Evolutionary conservation across 2,329 filamentous ascomycete genomes (phyloP).

Genomic region (Arthroderma uncinatum): DNA sequence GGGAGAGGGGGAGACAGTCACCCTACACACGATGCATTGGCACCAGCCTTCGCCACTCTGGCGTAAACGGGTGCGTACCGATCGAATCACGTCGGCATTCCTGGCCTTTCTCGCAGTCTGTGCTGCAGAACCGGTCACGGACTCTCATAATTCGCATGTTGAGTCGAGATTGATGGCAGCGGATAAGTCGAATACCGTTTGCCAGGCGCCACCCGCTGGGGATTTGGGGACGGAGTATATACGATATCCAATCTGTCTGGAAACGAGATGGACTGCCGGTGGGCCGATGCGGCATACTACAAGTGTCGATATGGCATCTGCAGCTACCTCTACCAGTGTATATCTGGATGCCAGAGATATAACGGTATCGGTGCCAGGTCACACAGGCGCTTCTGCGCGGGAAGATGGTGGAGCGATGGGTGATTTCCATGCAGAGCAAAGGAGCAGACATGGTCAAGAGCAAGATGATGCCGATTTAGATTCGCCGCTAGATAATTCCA

Average conservation of each 20-base stretch:
- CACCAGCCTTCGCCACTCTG: not conserved
- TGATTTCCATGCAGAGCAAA: not conserved
- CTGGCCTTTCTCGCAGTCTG: conserved; percentile 7
- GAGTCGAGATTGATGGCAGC: conserved; percentile 9
- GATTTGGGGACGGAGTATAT: conserved; percentile 18
- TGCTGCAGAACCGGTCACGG: not conserved
- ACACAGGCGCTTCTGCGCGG: not conserved
- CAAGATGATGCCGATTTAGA: conserved; percentile 47
- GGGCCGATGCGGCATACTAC: not conserved
- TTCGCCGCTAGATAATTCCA: conserved; percentile 58
- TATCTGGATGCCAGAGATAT: not conserved
- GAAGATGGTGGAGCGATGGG: not conserved
- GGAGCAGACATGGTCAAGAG: not conserved
- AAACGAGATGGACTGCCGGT: conserved; percentile 13
- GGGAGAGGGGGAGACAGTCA: not conserved
- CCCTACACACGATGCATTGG: not conserved
- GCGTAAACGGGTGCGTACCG: not conserved
- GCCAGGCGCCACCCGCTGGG: conserved; percentile 15
- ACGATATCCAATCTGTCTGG: conserved; percentile 21
- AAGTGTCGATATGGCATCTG: not conserved
- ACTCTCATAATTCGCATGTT: not conserved
- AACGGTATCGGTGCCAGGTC: not conserved
- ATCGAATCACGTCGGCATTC: conserved; percentile 4
- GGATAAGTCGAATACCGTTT: conserved; percentile 13
- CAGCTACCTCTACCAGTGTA: not conserved